Percentiles rank a stretch among this genome's conserved stretches.
Conservation (phyloP, 2,329 filamentous ascomycete genomes). For the Xylaria hypoxylon region DNA sequence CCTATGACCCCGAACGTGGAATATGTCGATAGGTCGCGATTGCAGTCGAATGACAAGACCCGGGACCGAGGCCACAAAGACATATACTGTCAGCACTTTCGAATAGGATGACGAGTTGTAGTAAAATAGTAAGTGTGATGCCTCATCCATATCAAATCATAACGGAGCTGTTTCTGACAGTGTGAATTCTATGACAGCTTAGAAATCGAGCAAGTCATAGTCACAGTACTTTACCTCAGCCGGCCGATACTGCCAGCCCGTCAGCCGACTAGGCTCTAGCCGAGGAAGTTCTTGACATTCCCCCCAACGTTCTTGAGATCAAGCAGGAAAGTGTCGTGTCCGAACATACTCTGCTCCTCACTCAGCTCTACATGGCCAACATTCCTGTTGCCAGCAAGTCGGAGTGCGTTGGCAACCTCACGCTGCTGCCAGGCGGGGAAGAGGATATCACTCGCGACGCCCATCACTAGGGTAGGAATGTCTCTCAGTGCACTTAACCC, state of each 20-base stretch:
- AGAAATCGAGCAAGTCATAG: not conserved
- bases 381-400: slow-evolving; percentile 78
- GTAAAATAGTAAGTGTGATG: not conserved
- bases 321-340: slow-evolving; percentile 94
- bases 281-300: slow-evolving; percentile 81
- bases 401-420: slow-evolving; percentile 88
- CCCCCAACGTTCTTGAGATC: slow-evolving; percentile 94
- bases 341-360: slow-evolving; percentile 93
- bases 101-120: not conserved
- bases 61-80: not conserved
- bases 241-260: slow-evolving; percentile 5
- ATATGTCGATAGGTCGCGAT: not conserved
- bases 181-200: not conserved
- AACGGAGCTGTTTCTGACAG: no score
- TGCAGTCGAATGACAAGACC: not conserved
- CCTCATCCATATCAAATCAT: not conserved
- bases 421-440: slow-evolving; percentile 99
- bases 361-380: slow-evolving; percentile 92
- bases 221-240: not conserved
- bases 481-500: slow-evolving; percentile 79
- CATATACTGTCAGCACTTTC: not conserved
- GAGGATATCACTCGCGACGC: slow-evolving; percentile 93
- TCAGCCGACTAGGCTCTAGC: slow-evolving; percentile 53
- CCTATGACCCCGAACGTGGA: no score
- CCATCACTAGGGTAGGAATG: slow-evolving; percentile 88